These are phyloP conservation scores for Backusella macrospora DNA, from an alignment of 192 early-diverging fungal genomes.

Conservation along the genomic window DNA sequence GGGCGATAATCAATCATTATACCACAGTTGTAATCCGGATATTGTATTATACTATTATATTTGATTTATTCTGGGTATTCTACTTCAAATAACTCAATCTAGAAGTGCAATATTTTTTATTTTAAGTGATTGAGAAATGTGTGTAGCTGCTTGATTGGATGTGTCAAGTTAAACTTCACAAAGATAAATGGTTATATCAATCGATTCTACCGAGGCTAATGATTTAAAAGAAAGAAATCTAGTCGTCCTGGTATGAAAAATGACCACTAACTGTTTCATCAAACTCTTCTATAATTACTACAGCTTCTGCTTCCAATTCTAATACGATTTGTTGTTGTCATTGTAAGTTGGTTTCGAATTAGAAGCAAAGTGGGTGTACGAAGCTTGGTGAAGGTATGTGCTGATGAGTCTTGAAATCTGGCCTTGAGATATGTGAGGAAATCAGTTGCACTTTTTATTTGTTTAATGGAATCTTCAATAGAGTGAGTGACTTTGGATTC, in stretches of 20 bases:
- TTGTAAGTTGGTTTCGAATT: neutral
- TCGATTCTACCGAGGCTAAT: no score
- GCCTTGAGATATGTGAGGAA: neutral
- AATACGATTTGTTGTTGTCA: neutral
- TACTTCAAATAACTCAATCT: neutral
- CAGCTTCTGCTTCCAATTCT: neutral
- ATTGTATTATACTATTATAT: neutral
- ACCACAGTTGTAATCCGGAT: neutral
- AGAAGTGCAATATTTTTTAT: neutral
- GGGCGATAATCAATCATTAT: neutral
- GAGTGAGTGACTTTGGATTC: neutral
- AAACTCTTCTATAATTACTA: neutral
- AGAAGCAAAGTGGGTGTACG: neutral
- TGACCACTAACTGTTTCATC: neutral
- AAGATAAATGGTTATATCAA: neutral
- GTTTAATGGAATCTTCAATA: neutral
- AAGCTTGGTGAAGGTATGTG: neutral
- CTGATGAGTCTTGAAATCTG: neutral
- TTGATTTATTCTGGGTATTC: neutral
- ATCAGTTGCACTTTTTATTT: neutral
- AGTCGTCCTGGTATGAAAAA: neutral
- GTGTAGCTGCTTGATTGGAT: neutral
- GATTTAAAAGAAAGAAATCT: neutral
- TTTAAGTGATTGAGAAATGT: neutral
- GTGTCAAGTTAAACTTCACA: neutral